Conservation (phyloP, 768 basidiomycete species). For the Rhodotorula paludigena region DNA sequence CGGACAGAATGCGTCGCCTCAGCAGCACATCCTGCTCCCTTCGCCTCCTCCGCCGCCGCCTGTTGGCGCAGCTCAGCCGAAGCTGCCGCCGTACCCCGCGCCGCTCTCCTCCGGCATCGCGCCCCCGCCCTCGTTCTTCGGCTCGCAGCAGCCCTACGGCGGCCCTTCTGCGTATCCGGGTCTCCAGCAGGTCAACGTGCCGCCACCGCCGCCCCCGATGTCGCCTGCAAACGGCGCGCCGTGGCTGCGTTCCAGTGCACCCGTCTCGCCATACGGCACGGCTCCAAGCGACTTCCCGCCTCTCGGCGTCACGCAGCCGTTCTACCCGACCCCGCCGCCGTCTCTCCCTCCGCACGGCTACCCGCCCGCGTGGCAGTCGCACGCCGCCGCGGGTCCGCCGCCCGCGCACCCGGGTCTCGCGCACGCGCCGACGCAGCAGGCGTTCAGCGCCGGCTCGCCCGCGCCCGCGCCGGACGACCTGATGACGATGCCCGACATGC, state of each 20-base stretch:
- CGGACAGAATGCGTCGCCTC: neutral
- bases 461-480: neutral
- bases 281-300: neutral
- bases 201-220: too few relatives aligned
- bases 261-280: too few relatives aligned
- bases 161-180: neutral
- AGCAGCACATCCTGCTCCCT: neutral
- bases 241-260: too few relatives aligned
- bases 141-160: neutral
- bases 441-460: neutral
- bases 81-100: too few relatives aligned
- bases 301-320: neutral
- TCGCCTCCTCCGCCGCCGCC: neutral
- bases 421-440: neutral
- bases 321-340: neutral
- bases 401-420: neutral
- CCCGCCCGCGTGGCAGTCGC: neutral
- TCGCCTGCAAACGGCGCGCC: too few relatives aligned
- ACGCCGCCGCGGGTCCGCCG: neutral
- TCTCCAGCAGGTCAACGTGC: neutral
- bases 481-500: slow-evolving; percentile 22
- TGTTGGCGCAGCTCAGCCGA: too few relatives aligned
- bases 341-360: neutral
- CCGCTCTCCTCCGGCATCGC: neutral
- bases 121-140: neutral